Conservation (phyloP, 2,329 filamentous ascomycete genomes). For the Trichoderma polysporum region DNA sequence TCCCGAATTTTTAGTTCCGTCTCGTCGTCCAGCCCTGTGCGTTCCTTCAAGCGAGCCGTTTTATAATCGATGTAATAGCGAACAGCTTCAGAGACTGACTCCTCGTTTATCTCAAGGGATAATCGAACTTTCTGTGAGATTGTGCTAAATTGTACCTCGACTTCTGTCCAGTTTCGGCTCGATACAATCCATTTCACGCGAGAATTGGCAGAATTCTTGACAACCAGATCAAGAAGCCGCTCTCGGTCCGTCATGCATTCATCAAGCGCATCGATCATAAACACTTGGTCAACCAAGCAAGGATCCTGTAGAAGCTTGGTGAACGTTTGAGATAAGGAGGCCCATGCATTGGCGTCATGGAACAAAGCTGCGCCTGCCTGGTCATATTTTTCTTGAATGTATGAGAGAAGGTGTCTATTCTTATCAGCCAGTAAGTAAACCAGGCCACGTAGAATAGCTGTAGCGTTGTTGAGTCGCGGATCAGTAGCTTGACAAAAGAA, state of each 20-base stretch:
- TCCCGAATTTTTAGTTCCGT: conserved; percentile 13
- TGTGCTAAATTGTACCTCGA: conserved; percentile 34
- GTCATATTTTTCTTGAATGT: conserved; percentile 39
- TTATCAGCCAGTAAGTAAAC: conserved; percentile 40
- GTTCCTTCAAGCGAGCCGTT: conserved; percentile 29
- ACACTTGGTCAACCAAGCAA: neutral
- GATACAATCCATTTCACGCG: conserved; percentile 44
- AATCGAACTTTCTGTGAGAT: conserved; percentile 28
- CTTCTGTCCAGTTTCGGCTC: conserved; percentile 42
- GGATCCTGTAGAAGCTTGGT: neutral
- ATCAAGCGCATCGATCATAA: conserved; percentile 50
- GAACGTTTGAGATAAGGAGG: neutral
- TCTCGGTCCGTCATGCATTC: conserved; percentile 36
- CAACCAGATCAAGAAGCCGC: conserved; percentile 39
- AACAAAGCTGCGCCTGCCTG: neutral
- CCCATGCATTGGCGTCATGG: neutral
- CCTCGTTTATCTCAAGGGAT: conserved; percentile 38
- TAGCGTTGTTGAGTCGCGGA: conserved; percentile 38
- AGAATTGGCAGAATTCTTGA: neutral
- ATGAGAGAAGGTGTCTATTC: conserved; percentile 33
- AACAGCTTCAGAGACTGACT: conserved; percentile 38
- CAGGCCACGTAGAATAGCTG: conserved; percentile 43
- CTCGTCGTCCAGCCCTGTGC: conserved; percentile 15
- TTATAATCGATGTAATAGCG: conserved; percentile 38
- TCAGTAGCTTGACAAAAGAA: conserved; percentile 26